These are phyloP conservation scores for Huntiella savannae DNA, from an alignment of 2,329 filamentous ascomycete genomes.

Conservation along the genomic window DNA sequence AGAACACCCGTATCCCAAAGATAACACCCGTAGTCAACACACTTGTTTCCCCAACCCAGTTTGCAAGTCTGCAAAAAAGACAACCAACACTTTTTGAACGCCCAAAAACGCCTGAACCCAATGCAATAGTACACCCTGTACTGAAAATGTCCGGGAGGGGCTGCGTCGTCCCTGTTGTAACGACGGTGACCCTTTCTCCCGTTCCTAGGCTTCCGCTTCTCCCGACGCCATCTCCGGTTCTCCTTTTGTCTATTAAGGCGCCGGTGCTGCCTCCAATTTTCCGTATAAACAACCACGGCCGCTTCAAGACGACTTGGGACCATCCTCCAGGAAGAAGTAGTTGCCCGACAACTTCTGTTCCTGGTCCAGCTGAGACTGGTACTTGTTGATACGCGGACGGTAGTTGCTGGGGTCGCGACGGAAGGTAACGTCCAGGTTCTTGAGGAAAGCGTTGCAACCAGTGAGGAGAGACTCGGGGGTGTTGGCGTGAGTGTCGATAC, in stretches of 20 bases:
- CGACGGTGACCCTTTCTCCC: slow-evolving; percentile 14
- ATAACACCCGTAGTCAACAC: too few species aligned
- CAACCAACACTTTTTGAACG: slow-evolving; percentile 26
- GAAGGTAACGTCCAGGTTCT: slow-evolving; percentile 96
- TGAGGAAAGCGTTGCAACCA: slow-evolving; percentile 89
- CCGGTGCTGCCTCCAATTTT: neutral
- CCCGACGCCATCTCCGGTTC: too few species aligned
- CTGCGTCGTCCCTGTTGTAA: slow-evolving; percentile 21
- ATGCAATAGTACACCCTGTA: slow-evolving; percentile 19
- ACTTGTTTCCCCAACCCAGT: neutral
- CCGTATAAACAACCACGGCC: slow-evolving; percentile 13
- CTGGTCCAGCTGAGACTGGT: slow-evolving; percentile 85
- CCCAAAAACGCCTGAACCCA: slow-evolving; percentile 28
- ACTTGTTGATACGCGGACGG: slow-evolving; percentile 96
- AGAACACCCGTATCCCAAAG: too few species aligned
- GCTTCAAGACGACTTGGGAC: slow-evolving; percentile 35
- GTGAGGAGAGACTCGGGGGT: slow-evolving; percentile 79
- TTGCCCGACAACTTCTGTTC: slow-evolving; percentile 91
- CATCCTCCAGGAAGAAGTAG: slow-evolving; percentile 94
- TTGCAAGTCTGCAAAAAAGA: neutral
- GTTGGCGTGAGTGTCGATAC: slow-evolving; percentile 74
- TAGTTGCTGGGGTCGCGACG: slow-evolving; percentile 90
- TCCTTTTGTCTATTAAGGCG: too few species aligned
- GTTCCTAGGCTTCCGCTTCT: too few species aligned
- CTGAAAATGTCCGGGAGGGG: slow-evolving; percentile 13